Conservation (phyloP, 768 basidiomycete genomes). For the Termitomyces sp. region DNA sequence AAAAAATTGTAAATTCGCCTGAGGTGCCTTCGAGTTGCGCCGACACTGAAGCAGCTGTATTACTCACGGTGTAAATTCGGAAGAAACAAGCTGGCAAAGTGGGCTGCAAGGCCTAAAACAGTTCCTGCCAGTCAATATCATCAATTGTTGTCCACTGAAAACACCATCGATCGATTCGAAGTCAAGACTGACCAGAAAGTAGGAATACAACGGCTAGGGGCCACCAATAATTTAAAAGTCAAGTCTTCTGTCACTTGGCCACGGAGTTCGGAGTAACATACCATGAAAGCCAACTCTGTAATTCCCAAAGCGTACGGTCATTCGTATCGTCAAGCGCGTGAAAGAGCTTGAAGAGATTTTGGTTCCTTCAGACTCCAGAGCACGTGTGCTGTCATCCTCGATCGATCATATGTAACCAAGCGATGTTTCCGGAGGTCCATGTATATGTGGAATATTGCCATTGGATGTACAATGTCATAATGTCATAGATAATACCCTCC, state of each 20-base stretch:
- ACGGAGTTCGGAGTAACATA: slow-evolving; percentile 20
- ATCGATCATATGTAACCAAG: no score
- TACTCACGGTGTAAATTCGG: slow-evolving; percentile 62
- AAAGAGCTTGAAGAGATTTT: background rate
- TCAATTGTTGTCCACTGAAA: slow-evolving; percentile 2
- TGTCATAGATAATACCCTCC: background rate
- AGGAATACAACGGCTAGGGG: slow-evolving; percentile 38
- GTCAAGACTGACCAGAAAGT: slow-evolving; percentile 34
- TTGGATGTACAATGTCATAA: background rate
- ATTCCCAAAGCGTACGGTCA: slow-evolving; percentile 63
- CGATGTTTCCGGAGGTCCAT: no score
- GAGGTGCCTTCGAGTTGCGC: slow-evolving; percentile 2
- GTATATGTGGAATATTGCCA: no score
- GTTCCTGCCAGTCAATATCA: slow-evolving; percentile 27
- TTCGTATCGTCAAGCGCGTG: slow-evolving; percentile 22
- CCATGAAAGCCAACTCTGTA: slow-evolving; percentile 50
- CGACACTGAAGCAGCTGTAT: background rate
- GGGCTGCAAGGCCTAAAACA: slow-evolving; percentile 65
- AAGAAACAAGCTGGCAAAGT: slow-evolving; percentile 66
- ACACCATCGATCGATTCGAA: background rate
- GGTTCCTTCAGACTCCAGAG: background rate
- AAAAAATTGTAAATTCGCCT: slow-evolving; percentile 73
- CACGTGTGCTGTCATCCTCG: slow-evolving; percentile 1
- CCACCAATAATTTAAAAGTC: background rate
- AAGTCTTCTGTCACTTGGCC: background rate